Evolutionary conservation across 495 filamentous ascomycete species (phyloP).

Genomic region (Lasiosphaeria miniovina): DNA sequence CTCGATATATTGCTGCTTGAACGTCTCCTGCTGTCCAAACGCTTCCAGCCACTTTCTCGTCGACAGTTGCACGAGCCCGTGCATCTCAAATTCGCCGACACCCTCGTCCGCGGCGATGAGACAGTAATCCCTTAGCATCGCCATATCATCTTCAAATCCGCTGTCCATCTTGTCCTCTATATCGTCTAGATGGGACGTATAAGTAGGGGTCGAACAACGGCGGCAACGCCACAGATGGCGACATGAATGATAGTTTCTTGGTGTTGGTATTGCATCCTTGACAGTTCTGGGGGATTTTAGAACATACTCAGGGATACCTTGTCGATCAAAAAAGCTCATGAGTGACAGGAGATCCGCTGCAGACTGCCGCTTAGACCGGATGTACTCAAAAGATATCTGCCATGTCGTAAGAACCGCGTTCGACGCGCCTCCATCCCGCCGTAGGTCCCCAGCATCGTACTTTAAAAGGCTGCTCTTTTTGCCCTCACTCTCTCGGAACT

Average conservation of each 20-base stretch:
- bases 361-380: conserved; percentile 14
- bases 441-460: conserved; percentile 14
- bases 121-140: conserved; percentile 37
- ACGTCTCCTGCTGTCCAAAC: no score
- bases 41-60: no score
- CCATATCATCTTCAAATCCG: conserved; percentile 43
- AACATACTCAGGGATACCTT: conserved; percentile 36
- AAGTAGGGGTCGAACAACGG: no score
- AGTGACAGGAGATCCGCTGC: conserved; percentile 35
- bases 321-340: conserved; percentile 42
- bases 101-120: conserved; percentile 31
- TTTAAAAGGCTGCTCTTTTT: conserved; percentile 30
- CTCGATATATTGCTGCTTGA: conserved; percentile 26
- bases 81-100: conserved; percentile 25
- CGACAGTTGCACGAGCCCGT: not conserved
- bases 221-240: no score
- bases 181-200: not conserved
- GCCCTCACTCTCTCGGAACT: conserved; percentile 33
- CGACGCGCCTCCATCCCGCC: no score
- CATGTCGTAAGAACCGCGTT: no score
- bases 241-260: no score
- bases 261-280: not conserved
- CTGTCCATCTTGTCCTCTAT: not conserved
- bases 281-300: not conserved
- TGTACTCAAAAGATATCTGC: no score